Base-by-base conservation (phyloP, 2,329 filamentous ascomycete species). In the Ascochyta clinopodiicola region DNA sequence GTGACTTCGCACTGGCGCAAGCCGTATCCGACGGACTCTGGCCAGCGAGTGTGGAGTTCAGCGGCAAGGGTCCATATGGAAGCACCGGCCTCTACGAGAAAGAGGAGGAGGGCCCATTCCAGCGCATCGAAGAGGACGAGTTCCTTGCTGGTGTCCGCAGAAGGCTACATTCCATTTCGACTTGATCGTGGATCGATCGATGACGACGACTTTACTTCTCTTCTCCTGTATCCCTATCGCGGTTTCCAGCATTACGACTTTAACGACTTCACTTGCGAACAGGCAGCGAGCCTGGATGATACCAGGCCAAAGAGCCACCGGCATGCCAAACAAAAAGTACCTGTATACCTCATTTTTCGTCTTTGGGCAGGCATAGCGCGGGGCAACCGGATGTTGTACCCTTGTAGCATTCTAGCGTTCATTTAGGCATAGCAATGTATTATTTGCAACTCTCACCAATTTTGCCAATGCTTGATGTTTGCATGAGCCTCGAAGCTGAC, bases 61-160 rank as follows among this genome's bases (percentile, higher is more conserved):
- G 74, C 68, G 70, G 79, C 37, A 81, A 82, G 61, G 80, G 80
- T 0, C 80, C 80, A 1, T 82, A 81, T 56, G 80, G 80, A 21
- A 78, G 75, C 60, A 80, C 78, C 15, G 80, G 80, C 1, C 71
- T 80, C 7, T 82, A 82, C 54, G 80, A 78, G 51, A 82, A 82
- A 51, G 74, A 77, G 39, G 76, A 79, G 46, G 79, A 80, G 54
- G 72, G 73, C 5, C 69, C 69, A 9, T 78, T 77, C 64, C 73
- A 76, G 50, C 69, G 70, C 44, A 71, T 78, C 25, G 64, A 71
- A 15, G 75, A 78, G 46, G 64, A 62, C 37, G 75, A 75, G n/a
- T 78, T 77, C 56, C 61, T 78, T 31, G 57, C 57, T 34, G 76
- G 75, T 9, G 67, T 75, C 35, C 68, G 73, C 59, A 66, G 70